A percentile compares a stretch with the other conserved stretches of the same genome.
Conservation (phyloP, 2,329 filamentous ascomycete species). For the Thermomyces lanuginosus region DNA sequence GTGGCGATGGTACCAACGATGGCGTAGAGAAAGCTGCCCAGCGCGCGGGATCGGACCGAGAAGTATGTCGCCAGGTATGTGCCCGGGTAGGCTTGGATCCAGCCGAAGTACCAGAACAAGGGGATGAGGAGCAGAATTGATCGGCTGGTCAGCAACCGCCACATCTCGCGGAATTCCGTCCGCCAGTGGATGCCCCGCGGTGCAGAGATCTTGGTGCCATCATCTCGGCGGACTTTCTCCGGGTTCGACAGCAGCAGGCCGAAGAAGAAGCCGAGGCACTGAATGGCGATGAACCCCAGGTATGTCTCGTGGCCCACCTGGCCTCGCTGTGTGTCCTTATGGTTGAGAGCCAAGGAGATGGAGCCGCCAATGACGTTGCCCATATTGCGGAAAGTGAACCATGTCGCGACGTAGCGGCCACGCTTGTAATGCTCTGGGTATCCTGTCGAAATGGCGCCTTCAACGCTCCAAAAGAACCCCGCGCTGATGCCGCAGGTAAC, state of each 20-base stretch:
- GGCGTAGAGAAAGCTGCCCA: constrained; percentile 29
- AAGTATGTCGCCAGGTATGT: constrained; percentile 40
- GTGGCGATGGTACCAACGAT: constrained; percentile 31
- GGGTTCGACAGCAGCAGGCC: constrained; percentile 32
- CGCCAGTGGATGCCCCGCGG: constrained; percentile 14
- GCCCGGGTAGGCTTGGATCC: constrained; percentile 38
- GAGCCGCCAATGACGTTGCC: constrained; percentile 38
- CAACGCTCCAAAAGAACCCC: constrained; percentile 36
- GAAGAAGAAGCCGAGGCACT: constrained; percentile 32
- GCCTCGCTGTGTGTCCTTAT: constrained; percentile 26
- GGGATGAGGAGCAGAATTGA: constrained; percentile 35
- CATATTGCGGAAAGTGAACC: constrained; percentile 35
- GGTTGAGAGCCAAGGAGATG: constrained; percentile 36
- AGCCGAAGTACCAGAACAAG: constrained; percentile 28
- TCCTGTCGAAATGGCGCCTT: constrained; percentile 35
- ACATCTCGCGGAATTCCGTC: constrained; percentile 24
- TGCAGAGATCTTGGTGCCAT: constrained; percentile 19
- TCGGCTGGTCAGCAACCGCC: constrained; percentile 25
- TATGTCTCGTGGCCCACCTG: constrained; percentile 32
- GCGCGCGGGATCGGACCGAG: constrained; percentile 33
- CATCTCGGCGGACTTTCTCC: constrained; percentile 28
- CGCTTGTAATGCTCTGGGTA: constrained; percentile 33
- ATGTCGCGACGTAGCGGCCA: constrained; percentile 22
- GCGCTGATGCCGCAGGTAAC: constrained; percentile 33
- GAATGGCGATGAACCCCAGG: constrained; percentile 20